Conservation (phyloP, 768 basidiomycete genomes). For the Kwoniella heveanensis region DNA sequence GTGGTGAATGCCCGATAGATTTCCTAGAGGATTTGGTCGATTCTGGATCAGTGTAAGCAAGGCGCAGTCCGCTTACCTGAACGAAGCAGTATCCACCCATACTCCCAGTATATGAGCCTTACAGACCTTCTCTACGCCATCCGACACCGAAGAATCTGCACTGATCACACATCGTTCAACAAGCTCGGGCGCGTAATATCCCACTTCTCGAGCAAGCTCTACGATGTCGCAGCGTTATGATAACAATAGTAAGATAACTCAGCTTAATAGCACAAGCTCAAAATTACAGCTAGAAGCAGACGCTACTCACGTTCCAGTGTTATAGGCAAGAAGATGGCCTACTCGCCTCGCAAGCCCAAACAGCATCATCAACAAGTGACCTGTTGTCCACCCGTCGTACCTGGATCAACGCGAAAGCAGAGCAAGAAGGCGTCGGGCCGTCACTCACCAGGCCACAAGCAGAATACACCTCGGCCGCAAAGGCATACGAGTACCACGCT, state of each 20-base stretch:
- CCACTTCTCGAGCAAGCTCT: slow-evolving; percentile 88
- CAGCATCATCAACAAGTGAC: too few species aligned
- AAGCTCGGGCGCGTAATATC: slow-evolving; percentile 71
- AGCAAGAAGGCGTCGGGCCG: too few species aligned
- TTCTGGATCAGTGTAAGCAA: too few species aligned
- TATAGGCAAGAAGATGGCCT: slow-evolving; percentile 55
- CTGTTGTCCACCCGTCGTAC: too few species aligned
- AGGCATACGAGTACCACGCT: slow-evolving; percentile 50
- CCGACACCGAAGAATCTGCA: slow-evolving; percentile 2
- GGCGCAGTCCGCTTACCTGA: slow-evolving; percentile 78
- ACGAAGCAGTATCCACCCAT: slow-evolving; percentile 90
- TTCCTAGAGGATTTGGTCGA: too few species aligned
- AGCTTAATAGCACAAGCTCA: neutral
- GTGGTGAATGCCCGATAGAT: too few species aligned
- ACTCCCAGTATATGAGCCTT: slow-evolving; percentile 77
- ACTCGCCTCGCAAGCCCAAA: neutral
- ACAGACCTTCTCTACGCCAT: slow-evolving; percentile 61
- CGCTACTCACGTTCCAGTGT: slow-evolving; percentile 53
- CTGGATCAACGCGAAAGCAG: too few species aligned
- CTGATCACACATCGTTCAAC: slow-evolving; percentile 62
- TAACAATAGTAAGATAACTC: too few species aligned
- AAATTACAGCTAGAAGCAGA: too few species aligned
- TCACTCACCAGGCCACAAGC: slow-evolving; percentile 41
- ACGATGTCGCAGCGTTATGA: too few species aligned
- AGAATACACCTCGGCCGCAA: slow-evolving; percentile 50